phyloP scores from a whole-genome alignment of 148 eudicot species.

The Cornus suecica region DNA sequence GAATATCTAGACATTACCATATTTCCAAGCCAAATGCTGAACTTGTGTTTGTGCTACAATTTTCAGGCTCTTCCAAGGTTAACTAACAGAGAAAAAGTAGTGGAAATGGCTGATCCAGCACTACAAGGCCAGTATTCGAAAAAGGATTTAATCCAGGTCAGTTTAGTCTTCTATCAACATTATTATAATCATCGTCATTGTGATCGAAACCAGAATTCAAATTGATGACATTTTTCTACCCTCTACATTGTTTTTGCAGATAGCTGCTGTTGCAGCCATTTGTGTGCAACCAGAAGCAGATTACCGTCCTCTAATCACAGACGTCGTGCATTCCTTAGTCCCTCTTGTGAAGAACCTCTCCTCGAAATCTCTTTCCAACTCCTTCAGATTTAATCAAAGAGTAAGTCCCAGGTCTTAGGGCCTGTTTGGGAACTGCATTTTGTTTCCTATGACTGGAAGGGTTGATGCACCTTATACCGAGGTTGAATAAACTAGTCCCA shows the following conservation, averaged over 20 bases:
- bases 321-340: slow-evolving; percentile 77
- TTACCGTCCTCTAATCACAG: slow-evolving; percentile 84
- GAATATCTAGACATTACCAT: too few species aligned
- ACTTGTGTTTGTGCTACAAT: background rate
- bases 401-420: slow-evolving; percentile 36
- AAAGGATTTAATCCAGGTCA: slow-evolving; percentile 82
- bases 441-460: background rate
- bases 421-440: background rate
- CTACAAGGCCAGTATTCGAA: slow-evolving; percentile 60
- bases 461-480: background rate
- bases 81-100: slow-evolving; percentile 62
- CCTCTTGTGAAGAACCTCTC: slow-evolving; percentile 68
- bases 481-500: too few species aligned
- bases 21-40: background rate
- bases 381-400: slow-evolving; percentile 44
- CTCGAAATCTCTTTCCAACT: slow-evolving; percentile 25
- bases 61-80: slow-evolving; percentile 77
- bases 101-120: slow-evolving; percentile 74
- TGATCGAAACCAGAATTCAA: background rate
- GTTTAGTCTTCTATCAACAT: slow-evolving; percentile 2
- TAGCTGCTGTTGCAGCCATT: slow-evolving; percentile 88
- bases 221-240: background rate
- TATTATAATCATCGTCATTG: background rate
- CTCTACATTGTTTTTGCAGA: slow-evolving; percentile 27
- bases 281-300: slow-evolving; percentile 89